A percentile compares a stretch with the other conserved stretches of the same genome.
These are phyloP conservation scores for barley (Hordeum vulgare) DNA, from an alignment of 176 grass and related monocot species.

Conservation along the genomic window DNA sequence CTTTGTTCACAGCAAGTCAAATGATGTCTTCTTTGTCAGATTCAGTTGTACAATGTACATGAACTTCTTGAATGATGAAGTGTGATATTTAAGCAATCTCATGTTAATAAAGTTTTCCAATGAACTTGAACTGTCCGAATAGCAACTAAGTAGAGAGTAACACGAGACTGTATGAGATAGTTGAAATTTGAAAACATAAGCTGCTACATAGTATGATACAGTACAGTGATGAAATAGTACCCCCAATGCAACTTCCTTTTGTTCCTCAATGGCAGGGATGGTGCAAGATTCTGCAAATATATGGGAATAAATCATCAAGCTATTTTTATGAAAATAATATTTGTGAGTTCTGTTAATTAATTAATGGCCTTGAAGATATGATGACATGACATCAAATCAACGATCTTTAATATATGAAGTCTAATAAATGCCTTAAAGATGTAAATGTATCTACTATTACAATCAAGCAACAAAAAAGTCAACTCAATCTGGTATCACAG, in stretches of 20 bases:
- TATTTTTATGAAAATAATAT: not conserved
- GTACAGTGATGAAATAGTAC: conserved; percentile 19
- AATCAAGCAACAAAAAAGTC: not conserved
- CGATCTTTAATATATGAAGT: not conserved
- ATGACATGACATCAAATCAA: not conserved
- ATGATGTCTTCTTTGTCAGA: not conserved
- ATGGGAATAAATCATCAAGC: not conserved
- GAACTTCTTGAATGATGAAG: not conserved
- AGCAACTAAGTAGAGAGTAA: conserved; percentile 2
- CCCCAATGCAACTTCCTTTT: conserved; percentile 60
- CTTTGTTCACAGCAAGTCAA: not conserved
- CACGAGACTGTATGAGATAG: not conserved
- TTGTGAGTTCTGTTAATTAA: not conserved
- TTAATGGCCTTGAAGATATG: not conserved
- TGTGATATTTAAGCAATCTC: not conserved
- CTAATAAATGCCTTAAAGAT: conserved; percentile 1
- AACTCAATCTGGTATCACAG: not conserved
- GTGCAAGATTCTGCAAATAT: conserved; percentile 30
- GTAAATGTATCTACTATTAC: not conserved
- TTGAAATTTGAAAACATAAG: not conserved
- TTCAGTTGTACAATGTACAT: not conserved
- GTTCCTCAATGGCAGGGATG: conserved; percentile 27
- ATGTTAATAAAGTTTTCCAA: not conserved
- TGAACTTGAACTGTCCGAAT: not conserved
- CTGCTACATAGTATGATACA: not conserved